Evolutionary conservation across 2,329 filamentous ascomycete species (phyloP).

Genomic region (Tolypocladium endophyticum): DNA sequence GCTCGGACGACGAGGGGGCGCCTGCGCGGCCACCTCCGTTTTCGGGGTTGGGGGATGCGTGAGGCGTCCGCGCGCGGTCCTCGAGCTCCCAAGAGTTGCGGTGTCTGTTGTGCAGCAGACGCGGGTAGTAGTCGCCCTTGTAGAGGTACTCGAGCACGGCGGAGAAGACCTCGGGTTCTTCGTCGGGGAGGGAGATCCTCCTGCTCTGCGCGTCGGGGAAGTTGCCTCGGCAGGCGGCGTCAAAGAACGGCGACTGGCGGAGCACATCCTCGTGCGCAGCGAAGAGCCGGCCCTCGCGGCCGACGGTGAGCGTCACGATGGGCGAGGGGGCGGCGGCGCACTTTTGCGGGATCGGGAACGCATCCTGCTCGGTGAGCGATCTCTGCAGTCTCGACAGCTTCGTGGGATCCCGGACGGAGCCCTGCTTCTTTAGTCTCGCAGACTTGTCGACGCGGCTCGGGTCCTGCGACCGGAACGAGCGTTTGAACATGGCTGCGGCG

Average conservation of each 20-base stretch:
- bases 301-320: constrained; percentile 80
- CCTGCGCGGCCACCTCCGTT: constrained; percentile 33
- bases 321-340: constrained; percentile 40
- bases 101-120: constrained; percentile 77
- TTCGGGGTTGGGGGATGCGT: constrained; percentile 41
- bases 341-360: background rate
- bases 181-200: constrained; percentile 61
- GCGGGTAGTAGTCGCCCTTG: constrained; percentile 92
- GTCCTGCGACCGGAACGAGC: constrained; percentile 74
- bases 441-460: constrained; percentile 71
- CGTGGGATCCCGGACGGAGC: constrained; percentile 55
- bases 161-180: constrained; percentile 88
- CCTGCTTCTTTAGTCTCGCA: constrained; percentile 61
- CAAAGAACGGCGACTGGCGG: constrained; percentile 75
- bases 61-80: constrained; percentile 39
- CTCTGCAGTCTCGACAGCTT: constrained; percentile 80
- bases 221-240: constrained; percentile 58
- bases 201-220: constrained; percentile 67
- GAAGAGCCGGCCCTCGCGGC: constrained; percentile 78
- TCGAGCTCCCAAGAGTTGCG: constrained; percentile 86
- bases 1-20: constrained; percentile 19
- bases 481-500: constrained; percentile 71
- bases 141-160: constrained; percentile 93
- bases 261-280: constrained; percentile 92
- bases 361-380: constrained; percentile 54